phyloP scores from a whole-genome alignment of 2,329 filamentous ascomycete species.

The Phoma herbarum region DNA sequence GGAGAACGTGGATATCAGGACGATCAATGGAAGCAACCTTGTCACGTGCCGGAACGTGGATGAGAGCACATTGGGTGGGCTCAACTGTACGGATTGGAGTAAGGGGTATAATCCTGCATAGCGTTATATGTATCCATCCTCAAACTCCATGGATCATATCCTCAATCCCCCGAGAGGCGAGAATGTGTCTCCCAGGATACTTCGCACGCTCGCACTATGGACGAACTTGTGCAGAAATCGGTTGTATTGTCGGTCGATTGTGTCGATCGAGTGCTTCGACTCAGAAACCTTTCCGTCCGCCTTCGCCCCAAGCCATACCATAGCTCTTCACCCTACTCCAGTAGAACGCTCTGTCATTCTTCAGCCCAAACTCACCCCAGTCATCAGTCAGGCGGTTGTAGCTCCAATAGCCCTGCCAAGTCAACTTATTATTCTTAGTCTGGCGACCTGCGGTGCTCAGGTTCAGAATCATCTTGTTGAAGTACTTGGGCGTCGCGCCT shows the following conservation, averaged over 20 bases:
- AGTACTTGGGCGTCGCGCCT: constrained; percentile 79
- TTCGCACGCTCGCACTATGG: too few relatives aligned
- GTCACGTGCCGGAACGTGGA: constrained; percentile 28
- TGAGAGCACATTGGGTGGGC: constrained; percentile 12
- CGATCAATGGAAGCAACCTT: constrained; percentile 25
- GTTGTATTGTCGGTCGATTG: background rate
- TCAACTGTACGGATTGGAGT: constrained; percentile 24
- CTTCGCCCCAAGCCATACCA: constrained; percentile 53
- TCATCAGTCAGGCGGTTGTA: constrained; percentile 91
- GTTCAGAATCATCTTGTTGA: constrained; percentile 81
- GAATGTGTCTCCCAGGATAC: too few relatives aligned
- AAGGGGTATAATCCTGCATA: constrained; percentile 22
- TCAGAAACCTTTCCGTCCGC: constrained; percentile 22
- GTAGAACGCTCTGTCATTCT: constrained; percentile 68
- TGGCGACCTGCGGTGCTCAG: constrained; percentile 69
- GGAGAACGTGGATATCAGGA: constrained; percentile 26
- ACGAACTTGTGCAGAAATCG: too few relatives aligned
- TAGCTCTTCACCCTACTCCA: constrained; percentile 70
- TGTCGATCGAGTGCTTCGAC: background rate
- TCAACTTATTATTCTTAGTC: constrained; percentile 82
- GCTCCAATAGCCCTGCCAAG: constrained; percentile 90
- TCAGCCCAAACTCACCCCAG: constrained; percentile 80
- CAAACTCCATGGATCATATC: too few relatives aligned
- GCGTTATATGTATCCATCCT: too few relatives aligned
- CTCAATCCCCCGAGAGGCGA: too few relatives aligned